A percentile compares a stretch with the other conserved stretches of the same genome.
phyloP scores from a whole-genome alignment of 2,329 filamentous ascomycete genomes.

The Rachicladosporium sp. region DNA sequence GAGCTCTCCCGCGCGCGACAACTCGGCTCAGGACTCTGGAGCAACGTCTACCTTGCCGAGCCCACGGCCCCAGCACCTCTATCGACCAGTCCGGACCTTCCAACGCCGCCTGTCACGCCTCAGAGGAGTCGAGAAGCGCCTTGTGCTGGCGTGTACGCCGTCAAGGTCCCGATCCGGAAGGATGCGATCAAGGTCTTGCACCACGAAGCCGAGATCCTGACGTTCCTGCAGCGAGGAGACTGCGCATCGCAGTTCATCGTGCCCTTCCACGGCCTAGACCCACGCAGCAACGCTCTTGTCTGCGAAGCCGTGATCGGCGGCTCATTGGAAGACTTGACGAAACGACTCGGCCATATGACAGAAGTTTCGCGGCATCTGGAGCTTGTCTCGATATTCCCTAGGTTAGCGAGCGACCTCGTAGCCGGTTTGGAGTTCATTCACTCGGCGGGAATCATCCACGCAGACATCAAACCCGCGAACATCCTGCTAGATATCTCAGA shows the following conservation, averaged over 20 bases:
- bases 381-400: conserved; percentile 27
- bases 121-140: conserved; percentile 6
- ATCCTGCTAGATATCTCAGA: conserved; percentile 26
- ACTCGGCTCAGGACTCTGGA: conserved; percentile 25
- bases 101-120: conserved; percentile 8
- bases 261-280: conserved; percentile 23
- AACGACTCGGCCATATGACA: conserved; percentile 18
- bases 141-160: conserved; percentile 15
- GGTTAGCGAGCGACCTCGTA: conserved; percentile 28
- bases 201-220: conserved; percentile 23
- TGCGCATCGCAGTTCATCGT: conserved; percentile 17
- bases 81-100: conserved; percentile 5
- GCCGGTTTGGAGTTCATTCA: conserved; percentile 32
- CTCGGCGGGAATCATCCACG: conserved; percentile 27
- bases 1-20: conserved; percentile 21
- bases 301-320: conserved; percentile 23
- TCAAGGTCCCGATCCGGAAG: conserved; percentile 21
- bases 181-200: conserved; percentile 23
- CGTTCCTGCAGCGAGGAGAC: conserved; percentile 16
- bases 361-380: conserved; percentile 23
- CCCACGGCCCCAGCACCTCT: conserved; percentile 7
- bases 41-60: conserved; percentile 23
- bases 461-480: conserved; percentile 38
- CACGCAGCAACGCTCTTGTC: conserved; percentile 17
- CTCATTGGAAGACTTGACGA: conserved; percentile 19